Evolutionary conservation across 306 rosid species (phyloP), one percentile per base, ranked within the genome.

Genomic region (Medicago lupulina): DNA sequence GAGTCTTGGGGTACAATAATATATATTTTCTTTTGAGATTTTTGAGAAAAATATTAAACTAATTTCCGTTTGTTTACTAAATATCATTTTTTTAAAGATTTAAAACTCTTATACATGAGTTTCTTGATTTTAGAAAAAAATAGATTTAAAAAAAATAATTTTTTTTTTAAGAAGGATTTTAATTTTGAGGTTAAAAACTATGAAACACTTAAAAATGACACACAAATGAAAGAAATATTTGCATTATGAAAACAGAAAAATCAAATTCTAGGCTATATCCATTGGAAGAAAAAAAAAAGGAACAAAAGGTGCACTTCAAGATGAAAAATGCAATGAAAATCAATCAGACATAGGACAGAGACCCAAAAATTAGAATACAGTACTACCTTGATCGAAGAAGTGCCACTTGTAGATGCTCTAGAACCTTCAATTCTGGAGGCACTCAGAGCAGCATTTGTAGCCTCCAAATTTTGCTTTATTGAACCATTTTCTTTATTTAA

Each of bases 401-500:
- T 34, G 34, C 90, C 92, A 81, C 82, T 87, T 65, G 84, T 17
- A 9, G 84, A 79, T 71, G 83, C 76, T 18, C 79, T 83, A 75
- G 82, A 78, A 75, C 81, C 86, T 82, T 86, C 93, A 66, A 63
- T 80, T 87, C 73, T 85, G 62, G 90, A 77, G 4, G 76, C 82
- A 73, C 61, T 78, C 70, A 77, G 31, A 79, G 89, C 82, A 51
- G 87, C 67, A 85, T 78, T 80, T 40, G 87, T 82, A 78, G 84
- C 68, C 36, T 89, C 97, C 85, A 89, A 73, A 81, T 77, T 87
- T 74, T 87, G 93, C 77, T 90, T 91, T 78, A 94, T 79, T 25
- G 88, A 90, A 71, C 93, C 96, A 76, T 94, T 87, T 86, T 94
- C 98, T 85, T 83, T 90, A 83, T 75, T 81, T 85, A 94, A 74